Base-by-base conservation (phyloP, 306 rosid species). In the Mimosa pudica region DNA sequence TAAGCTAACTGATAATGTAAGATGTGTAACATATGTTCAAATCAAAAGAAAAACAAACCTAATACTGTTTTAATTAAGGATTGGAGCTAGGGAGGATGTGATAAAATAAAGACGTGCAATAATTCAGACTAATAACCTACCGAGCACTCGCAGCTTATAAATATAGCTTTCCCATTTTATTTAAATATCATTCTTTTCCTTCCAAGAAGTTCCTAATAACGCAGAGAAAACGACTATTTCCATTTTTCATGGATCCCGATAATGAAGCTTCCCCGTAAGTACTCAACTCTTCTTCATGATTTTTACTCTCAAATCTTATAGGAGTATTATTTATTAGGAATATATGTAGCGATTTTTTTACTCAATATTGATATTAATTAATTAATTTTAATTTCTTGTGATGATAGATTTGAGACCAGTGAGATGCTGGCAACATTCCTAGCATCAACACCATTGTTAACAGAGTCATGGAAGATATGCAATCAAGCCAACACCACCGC, bases 381-480 rank as follows among this genome's bases (percentile, higher is more conserved):
- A 60, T 10, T 62, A 10, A 24, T 51, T 8, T 20, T 30, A n/a
- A 6, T 18, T 20, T 18, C 3, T 8, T 6, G 17, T 16, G 17
- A 36, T 79, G 17, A 36, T 80, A 91, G 97, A 85, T 92, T 94
- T 80, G 97, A 94, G 87, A 85, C 85, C 38, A 85, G 95, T 74
- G 97, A 92, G 90, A 84, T 84, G 89, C 74, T 90, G 46, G 93
- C 97, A 0, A 84, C 87, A 6, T 84, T 92, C 36, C 17, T 94
- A 82, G 83, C 86, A 2, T 91, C 97, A 2, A 94, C 92, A 42
- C 97, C 91, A 3, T 78, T 94, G 84, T 81, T 94, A 61, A 13
- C 73, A n/a, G 88, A 94, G 46, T 89, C 98, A 3, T 94, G 98
- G 98, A 81, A 82, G 71, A 81, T 92, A 3, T 92, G 98, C 92